phyloP scores from a whole-genome alignment of 495 filamentous ascomycete genomes.

The Talaromyces liani region DNA sequence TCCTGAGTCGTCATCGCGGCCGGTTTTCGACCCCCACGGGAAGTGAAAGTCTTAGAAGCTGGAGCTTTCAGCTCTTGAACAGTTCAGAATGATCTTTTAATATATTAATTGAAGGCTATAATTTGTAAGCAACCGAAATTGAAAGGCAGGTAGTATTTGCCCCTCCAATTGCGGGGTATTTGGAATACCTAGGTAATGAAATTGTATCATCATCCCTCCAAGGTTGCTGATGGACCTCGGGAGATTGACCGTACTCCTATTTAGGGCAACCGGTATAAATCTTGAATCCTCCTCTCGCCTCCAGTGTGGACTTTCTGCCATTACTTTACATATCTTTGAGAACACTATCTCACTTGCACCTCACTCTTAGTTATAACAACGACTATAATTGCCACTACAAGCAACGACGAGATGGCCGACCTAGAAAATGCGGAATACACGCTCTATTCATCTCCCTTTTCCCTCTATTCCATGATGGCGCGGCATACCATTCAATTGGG shows the following conservation, averaged over 20 bases:
- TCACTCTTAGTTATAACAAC: not conserved
- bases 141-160: not conserved
- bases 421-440: constrained; percentile 4
- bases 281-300: too few relatives aligned
- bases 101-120: not conserved
- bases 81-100: not conserved
- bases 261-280: not conserved
- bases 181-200: not conserved
- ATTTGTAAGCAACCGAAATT: not conserved
- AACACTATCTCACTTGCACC: not conserved
- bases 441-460: constrained; percentile 6
- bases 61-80: not conserved
- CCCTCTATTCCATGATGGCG: constrained; percentile 7
- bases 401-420: not conserved
- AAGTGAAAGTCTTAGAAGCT: not conserved
- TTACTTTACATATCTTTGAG: too few relatives aligned
- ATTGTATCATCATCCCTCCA: not conserved
- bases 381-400: not conserved
- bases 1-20: not conserved
- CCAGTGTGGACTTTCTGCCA: too few relatives aligned
- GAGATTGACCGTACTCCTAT: not conserved
- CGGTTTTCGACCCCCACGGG: not conserved
- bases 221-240: not conserved
- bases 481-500: constrained; percentile 2
- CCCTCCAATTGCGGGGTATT: not conserved